Conservation (phyloP, 106 monocot genomes). For the Acanthochlamys bracteata region DNA sequence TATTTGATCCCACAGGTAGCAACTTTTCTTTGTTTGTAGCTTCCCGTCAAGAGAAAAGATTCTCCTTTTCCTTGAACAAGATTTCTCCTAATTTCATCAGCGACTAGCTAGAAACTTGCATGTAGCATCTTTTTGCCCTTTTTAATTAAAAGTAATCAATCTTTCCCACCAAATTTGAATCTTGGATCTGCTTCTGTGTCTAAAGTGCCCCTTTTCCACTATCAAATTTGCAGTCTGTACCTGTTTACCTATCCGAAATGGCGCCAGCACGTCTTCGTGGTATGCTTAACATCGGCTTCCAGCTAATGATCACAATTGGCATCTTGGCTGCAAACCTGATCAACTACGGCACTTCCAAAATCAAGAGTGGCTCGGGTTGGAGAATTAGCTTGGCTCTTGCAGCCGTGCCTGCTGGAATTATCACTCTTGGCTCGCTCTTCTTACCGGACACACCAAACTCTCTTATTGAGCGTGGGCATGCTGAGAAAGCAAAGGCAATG, state of each 20-base stretch:
- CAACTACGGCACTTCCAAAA: conserved; percentile 58
- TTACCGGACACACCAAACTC: conserved; percentile 78
- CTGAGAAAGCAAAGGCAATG: conserved; percentile 33
- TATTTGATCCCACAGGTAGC: no score
- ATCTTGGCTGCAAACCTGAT: conserved; percentile 55
- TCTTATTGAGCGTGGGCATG: conserved; percentile 54
- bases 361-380: conserved; percentile 64
- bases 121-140: no score
- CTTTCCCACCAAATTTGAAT: no score
- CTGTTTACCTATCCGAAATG: conserved; percentile 79
- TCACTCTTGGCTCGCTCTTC: conserved; percentile 55
- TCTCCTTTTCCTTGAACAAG: no score
- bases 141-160: no score
- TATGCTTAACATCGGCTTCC: conserved; percentile 67
- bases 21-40: no score
- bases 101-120: no score
- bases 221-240: conserved; percentile 38
- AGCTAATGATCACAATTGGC: conserved; percentile 71
- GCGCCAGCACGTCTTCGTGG: conserved; percentile 55
- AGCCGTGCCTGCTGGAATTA: conserved; percentile 54
- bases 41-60: no score
- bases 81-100: no score
- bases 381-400: conserved; percentile 56
- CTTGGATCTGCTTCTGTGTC: neutral
- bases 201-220: neutral